A percentile compares a stretch with the other conserved stretches of the same genome.
Conservation (phyloP, 164 flowering plant species). For the Brasenia schreberi region DNA sequence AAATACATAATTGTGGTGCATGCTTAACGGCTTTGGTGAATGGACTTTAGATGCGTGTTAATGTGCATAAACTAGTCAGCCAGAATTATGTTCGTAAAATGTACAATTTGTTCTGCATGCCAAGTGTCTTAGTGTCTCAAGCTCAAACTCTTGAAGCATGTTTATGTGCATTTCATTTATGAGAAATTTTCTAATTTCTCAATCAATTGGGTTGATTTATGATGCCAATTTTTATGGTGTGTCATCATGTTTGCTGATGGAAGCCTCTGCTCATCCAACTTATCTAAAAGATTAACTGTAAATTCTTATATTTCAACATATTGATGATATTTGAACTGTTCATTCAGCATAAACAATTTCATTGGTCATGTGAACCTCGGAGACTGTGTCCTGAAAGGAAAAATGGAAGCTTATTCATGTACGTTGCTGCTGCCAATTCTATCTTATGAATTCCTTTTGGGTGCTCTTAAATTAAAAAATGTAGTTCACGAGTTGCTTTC, state of each 20-base stretch:
- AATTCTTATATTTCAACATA: neutral
- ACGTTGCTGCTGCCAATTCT: conserved; percentile 12
- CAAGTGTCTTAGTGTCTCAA: too few relatives aligned
- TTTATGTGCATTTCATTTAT: neutral
- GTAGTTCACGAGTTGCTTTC: neutral
- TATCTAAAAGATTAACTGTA: neutral
- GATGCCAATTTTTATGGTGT: too few relatives aligned
- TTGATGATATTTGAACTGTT: neutral
- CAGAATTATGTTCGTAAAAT: neutral
- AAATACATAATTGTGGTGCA: too few relatives aligned
- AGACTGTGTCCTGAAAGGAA: conserved; percentile 66
- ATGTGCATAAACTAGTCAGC: neutral
- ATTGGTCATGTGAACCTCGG: conserved; percentile 64
- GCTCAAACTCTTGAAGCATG: too few relatives aligned
- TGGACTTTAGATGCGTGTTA: too few relatives aligned
- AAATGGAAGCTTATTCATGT: conserved; percentile 93
- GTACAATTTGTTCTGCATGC: neutral
- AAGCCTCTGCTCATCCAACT: too few relatives aligned
- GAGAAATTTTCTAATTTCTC: neutral
- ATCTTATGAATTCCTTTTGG: too few relatives aligned
- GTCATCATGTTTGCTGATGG: too few relatives aligned
- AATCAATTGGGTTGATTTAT: too few relatives aligned
- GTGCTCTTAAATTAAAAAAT: too few relatives aligned
- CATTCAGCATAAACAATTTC: conserved; percentile 63
- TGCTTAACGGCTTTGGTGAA: too few relatives aligned